These are phyloP conservation scores for Lomentospora prolificans DNA, from an alignment of 2,329 filamentous ascomycete genomes.

Conservation along the genomic window DNA sequence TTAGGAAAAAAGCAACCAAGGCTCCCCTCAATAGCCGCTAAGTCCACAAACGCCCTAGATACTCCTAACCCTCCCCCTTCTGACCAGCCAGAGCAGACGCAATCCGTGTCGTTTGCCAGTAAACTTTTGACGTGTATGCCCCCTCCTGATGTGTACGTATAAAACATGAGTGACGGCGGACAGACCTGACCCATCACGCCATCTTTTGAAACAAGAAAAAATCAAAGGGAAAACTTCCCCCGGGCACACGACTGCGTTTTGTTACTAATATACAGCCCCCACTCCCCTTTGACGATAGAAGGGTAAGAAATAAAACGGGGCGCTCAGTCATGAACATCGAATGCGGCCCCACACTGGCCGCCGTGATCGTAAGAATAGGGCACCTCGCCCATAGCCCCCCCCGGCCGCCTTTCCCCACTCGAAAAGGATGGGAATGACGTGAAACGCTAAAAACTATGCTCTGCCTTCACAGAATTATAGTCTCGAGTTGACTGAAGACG, in stretches of 20 bases:
- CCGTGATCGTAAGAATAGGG: neutral
- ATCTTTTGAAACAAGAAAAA: neutral
- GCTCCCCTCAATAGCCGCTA: neutral
- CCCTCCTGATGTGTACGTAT: constrained; percentile 30
- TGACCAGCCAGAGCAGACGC: constrained; percentile 1
- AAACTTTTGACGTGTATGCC: constrained; percentile 27
- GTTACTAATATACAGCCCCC: constrained; percentile 8
- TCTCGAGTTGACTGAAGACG: neutral
- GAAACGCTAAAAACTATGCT: neutral
- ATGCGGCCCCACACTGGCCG: neutral
- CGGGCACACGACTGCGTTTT: neutral
- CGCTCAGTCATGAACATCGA: neutral
- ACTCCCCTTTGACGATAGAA: neutral
- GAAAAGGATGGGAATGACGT: too few relatives aligned
- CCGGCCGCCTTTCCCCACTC: too few relatives aligned
- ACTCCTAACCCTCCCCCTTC: neutral
- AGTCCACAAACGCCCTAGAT: neutral
- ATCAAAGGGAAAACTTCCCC: neutral
- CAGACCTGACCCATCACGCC: neutral
- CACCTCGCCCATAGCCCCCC: too few relatives aligned
- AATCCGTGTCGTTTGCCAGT: neutral
- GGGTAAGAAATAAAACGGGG: neutral
- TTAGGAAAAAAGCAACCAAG: neutral
- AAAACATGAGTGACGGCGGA: constrained; percentile 10
- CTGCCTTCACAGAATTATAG: neutral